Percentiles rank a stretch among this genome's conserved stretches.
Evolutionary conservation across 257 asterid species (phyloP).

Genomic region (Solanum bulbocastanum): DNA sequence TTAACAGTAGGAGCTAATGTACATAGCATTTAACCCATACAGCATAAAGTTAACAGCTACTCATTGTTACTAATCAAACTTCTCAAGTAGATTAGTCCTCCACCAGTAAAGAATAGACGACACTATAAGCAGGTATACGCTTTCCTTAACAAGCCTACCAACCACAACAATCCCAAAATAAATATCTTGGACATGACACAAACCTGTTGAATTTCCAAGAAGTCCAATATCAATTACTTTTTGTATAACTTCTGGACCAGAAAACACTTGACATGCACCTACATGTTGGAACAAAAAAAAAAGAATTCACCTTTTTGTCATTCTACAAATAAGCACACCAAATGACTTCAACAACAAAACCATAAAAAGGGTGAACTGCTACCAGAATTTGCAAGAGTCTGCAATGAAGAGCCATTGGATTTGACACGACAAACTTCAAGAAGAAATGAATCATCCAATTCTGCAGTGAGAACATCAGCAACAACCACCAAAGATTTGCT

Average conservation of each 20-base stretch:
- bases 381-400: conserved; percentile 41
- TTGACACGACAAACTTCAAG: conserved; percentile 47
- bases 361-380: neutral
- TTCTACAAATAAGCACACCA: neutral
- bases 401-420: conserved; percentile 54
- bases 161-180: neutral
- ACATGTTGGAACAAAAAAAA: neutral
- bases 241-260: conserved; percentile 36
- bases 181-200: conserved; percentile 1
- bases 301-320: neutral
- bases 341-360: no score
- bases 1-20: neutral
- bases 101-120: neutral
- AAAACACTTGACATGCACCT: conserved; percentile 49
- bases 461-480: conserved; percentile 37
- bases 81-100: neutral
- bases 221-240: conserved; percentile 42
- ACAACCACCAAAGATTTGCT: conserved; percentile 55
- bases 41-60: neutral
- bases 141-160: neutral
- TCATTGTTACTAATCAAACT: neutral
- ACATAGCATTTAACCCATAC: neutral
- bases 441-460: conserved; percentile 56
- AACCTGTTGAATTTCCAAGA: conserved; percentile 53
- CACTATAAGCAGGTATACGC: neutral